Conservation (phyloP, 2,329 filamentous ascomycete species). For the Monilinia fructigena region DNA sequence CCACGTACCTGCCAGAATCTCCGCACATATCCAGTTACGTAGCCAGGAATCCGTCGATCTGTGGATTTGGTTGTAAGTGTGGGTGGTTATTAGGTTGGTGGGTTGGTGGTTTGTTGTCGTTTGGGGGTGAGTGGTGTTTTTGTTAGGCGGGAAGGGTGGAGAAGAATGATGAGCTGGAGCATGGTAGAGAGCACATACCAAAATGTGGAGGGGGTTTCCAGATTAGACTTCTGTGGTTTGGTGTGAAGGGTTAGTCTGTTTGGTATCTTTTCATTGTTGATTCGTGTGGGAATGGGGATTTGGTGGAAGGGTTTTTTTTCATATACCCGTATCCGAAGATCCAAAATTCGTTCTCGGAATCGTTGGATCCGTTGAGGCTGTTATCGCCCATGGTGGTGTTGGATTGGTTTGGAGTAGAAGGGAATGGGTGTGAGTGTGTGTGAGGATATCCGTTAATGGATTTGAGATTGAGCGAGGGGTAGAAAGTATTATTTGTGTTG, state of each 20-base stretch:
- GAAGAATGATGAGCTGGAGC: slow-evolving; percentile 17
- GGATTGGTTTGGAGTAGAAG: no score
- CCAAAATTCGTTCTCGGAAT: slow-evolving; percentile 69
- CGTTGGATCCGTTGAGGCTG: slow-evolving; percentile 10
- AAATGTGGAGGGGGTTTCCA: slow-evolving; percentile 98
- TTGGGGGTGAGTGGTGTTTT: not conserved
- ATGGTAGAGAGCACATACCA: slow-evolving; percentile 54
- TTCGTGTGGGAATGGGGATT: no score
- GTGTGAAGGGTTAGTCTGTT: no score
- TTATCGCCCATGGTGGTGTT: slow-evolving; percentile 2
- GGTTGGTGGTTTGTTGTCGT: not conserved
- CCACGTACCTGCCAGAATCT: slow-evolving; percentile 91
- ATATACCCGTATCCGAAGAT: slow-evolving; percentile 92
- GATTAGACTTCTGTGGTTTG: slow-evolving; percentile 72
- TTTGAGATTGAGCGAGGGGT: no score
- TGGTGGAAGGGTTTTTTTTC: not conserved
- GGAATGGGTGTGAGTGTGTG: no score
- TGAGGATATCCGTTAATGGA: no score
- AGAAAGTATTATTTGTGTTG: no score
- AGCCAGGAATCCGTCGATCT: slow-evolving; percentile 86
- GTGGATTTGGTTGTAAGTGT: not conserved
- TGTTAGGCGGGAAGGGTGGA: not conserved
- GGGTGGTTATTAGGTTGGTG: not conserved
- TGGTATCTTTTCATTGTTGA: no score
- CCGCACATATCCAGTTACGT: slow-evolving; percentile 89